Base-by-base conservation (phyloP, 2,329 filamentous ascomycete species). In the Ploettnerulaceae sp. region DNA sequence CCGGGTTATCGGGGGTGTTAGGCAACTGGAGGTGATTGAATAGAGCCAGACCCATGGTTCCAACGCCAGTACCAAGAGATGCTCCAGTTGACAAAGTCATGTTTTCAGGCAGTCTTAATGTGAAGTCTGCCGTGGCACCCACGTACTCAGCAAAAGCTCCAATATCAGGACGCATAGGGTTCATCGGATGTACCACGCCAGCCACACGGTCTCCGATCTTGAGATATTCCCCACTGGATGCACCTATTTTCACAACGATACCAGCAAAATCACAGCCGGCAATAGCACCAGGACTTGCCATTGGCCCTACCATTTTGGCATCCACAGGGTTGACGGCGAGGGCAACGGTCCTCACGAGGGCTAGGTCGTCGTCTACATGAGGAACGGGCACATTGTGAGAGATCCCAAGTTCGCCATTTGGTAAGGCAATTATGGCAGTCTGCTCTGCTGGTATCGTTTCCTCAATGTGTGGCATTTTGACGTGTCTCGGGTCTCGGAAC, bases 141-240 rank as follows among this genome's bases (percentile, higher is more conserved):
- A 71, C 47, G 37, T 66, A 71, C 43, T 74, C 69, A 1, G 71
- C 65, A 52, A 74, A 74, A 0, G 70, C 69, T 5, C 71, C 71
- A 5, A 29, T 17, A 9, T 38, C 29, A 2, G 48, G 46, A 9
- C 22, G 7, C 9, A 40, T 12, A 5, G 26, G 15, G 28, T 55
- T 50, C n/a, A 31, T 50, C 3, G 48, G 50, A 22, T 45, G 26
- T 3, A 47, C 47, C n/a, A 21, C 26, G 2, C 50, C 51, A 12
- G 25, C 24, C 21, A 57, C 52, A 2, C 52, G 33, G 15, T 68
- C 66, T 5, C 54, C 54, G 14, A 55, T 29, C n/a, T 20, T 33
- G 15, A 51, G n/a, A 20, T 43, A 14, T 7, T 29, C 24, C 12
- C 38, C 28, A 31, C 28, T 41, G 18, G 65, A 15, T 66, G 67